phyloP scores from a whole-genome alignment of 345 rosid genomes.

The Eucalyptus grandis region DNA sequence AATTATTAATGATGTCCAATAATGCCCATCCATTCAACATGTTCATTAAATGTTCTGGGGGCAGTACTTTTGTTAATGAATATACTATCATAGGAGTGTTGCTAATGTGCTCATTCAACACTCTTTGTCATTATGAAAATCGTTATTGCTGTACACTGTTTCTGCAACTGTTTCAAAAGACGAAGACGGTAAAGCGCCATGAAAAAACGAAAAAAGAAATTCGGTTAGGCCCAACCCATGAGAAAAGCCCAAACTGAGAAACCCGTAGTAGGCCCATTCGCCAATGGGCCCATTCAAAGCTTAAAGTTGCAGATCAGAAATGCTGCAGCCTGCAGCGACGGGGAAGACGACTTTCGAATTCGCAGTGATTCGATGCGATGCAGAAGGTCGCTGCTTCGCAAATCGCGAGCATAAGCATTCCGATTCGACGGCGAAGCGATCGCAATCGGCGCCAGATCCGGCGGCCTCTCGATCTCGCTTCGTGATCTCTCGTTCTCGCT shows the following conservation, averaged over 20 bases:
- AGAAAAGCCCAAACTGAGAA: background rate
- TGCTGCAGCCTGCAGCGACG: background rate
- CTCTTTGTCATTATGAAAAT: too few relatives aligned
- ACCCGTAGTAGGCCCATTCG: background rate
- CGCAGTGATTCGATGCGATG: background rate
- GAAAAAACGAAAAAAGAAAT: background rate
- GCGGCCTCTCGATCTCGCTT: background rate
- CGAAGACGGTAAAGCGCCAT: background rate
- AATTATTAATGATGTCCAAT: accelerated
- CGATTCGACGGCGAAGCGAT: background rate
- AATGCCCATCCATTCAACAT: accelerated
- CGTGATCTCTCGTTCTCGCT: background rate
- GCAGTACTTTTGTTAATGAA: too few relatives aligned
- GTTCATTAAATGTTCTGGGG: too few relatives aligned
- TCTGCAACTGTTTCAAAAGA: background rate
- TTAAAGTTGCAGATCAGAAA: background rate
- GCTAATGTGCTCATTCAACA: too few relatives aligned
- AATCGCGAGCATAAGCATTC: background rate
- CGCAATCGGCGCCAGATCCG: background rate
- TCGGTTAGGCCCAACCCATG: background rate
- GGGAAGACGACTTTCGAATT: background rate
- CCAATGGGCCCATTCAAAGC: background rate
- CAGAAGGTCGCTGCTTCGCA: background rate
- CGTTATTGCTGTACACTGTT: too few relatives aligned
- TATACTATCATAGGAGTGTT: accelerated